Percentiles rank a stretch among this genome's conserved stretches.
phyloP scores from a whole-genome alignment of 2,329 filamentous ascomycete species.

The Phoma sp. region DNA sequence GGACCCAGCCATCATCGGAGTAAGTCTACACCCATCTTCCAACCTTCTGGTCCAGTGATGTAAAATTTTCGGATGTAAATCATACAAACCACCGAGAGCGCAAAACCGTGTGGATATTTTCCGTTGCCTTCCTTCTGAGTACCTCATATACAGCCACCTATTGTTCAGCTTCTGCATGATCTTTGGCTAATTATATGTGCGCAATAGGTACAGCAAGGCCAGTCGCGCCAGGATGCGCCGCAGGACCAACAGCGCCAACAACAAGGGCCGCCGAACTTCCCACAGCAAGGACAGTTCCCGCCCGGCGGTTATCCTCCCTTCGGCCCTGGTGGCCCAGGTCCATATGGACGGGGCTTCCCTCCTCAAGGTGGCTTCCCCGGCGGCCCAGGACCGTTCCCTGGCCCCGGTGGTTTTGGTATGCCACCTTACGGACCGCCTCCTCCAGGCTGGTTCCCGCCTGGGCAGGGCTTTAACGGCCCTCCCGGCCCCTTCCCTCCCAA shows the following conservation, averaged over 20 bases:
- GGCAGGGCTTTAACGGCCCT: conserved; percentile 76
- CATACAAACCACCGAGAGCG: conserved; percentile 84
- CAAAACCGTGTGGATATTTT: conserved; percentile 94
- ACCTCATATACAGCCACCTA: conserved; percentile 20
- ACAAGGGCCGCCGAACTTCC: conserved; percentile 50
- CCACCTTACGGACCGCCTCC: conserved; percentile 73
- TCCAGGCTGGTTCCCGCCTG: conserved; percentile 77
- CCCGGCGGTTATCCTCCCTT: conserved; percentile 52
- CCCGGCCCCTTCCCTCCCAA: conserved; percentile 70
- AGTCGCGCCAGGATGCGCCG: conserved; percentile 32
- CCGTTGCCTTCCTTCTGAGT: conserved; percentile 99
- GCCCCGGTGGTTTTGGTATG: conserved; percentile 69
- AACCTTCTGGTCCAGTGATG: conserved; percentile 70
- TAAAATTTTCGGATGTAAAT: conserved; percentile 98
- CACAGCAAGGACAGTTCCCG: conserved; percentile 52
- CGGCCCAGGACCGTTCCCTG: conserved; percentile 58
- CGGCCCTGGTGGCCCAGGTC: conserved; percentile 49
- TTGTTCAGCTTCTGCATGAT: conserved; percentile 10
- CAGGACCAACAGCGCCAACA: conserved; percentile 39
- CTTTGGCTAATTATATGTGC: conserved; percentile 35
- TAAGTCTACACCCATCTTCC: conserved; percentile 66
- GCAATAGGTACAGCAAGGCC: conserved; percentile 42
- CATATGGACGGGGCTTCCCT: conserved; percentile 54
- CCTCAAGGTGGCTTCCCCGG: conserved; percentile 56
- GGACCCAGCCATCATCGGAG: conserved; percentile 95